phyloP scores from a whole-genome alignment of 1,284 basidiomycete species.

The Ganoderma sinense region DNA sequence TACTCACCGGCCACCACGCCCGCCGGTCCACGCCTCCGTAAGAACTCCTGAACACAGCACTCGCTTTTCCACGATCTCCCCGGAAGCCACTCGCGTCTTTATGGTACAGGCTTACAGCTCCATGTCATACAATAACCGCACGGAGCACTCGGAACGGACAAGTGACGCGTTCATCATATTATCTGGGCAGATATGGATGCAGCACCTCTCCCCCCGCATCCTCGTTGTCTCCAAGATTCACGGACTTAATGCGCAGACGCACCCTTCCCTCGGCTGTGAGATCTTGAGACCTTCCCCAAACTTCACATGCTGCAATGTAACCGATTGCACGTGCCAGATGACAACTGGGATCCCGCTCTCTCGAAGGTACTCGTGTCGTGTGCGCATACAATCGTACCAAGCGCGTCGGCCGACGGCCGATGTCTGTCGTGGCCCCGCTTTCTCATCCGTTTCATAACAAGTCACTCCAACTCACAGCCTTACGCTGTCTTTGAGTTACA shows the following conservation, averaged over 20 bases:
- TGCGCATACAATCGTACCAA: not conserved
- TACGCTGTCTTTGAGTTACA: not conserved
- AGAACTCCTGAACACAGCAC: not conserved
- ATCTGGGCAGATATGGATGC: constrained; percentile 2
- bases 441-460: constrained; percentile 1
- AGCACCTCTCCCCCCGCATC: not conserved
- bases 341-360: constrained; percentile 1
- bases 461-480: not conserved
- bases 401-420: not conserved
- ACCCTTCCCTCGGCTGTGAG: constrained; percentile 8
- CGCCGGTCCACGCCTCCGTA: not conserved
- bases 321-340: constrained; percentile 4
- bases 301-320: constrained; percentile 10
- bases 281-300: constrained; percentile 24
- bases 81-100: constrained; percentile 1
- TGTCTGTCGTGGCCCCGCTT: not conserved
- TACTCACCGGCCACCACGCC: not conserved
- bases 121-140: not conserved
- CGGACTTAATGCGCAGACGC: constrained; percentile 1
- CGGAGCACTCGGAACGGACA: constrained; percentile 4
- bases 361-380: not conserved
- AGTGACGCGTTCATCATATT: not conserved
- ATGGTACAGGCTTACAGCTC: constrained; percentile 1
- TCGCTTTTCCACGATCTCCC: not conserved
- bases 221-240: not conserved